A percentile compares a stretch with the other conserved stretches of the same genome.
Evolutionary conservation across 805 yeast genomes (phyloP).

Genomic region (Suhomyces xylopsoci): DNA sequence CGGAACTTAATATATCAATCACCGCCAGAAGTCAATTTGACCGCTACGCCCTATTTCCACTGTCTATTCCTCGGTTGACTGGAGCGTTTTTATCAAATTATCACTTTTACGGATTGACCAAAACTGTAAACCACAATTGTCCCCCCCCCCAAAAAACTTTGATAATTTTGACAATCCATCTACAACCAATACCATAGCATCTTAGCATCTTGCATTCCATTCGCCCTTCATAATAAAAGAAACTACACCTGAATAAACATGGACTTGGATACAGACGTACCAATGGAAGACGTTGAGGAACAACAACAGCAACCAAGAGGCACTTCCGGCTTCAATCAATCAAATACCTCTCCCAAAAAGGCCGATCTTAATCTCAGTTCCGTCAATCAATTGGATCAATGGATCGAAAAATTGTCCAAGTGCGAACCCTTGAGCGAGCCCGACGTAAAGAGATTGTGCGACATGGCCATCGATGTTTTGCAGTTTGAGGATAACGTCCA

Average conservation of each 20-base stretch:
- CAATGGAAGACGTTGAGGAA: constrained; percentile 75
- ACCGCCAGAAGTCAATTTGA: neutral
- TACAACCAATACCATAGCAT: neutral
- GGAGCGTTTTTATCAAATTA: neutral
- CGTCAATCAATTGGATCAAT: constrained; percentile 72
- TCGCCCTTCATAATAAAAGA: neutral
- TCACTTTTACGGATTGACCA: neutral
- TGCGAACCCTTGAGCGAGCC: constrained; percentile 82
- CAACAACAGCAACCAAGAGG: constrained; percentile 22
- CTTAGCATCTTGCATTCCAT: neutral
- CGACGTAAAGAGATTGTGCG: constrained; percentile 76
- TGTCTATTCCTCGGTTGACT: too few relatives aligned
- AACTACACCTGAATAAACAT: constrained; percentile 26
- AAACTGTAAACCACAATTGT: neutral
- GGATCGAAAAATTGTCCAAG: constrained; percentile 77
- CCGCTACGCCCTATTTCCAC: neutral
- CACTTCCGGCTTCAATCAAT: constrained; percentile 2
- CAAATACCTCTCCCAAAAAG: constrained; percentile 27
- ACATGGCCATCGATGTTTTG: constrained; percentile 87
- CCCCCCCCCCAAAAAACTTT: neutral
- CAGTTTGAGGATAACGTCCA: constrained; percentile 93
- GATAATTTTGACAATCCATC: neutral
- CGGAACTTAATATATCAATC: neutral
- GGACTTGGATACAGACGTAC: constrained; percentile 80
- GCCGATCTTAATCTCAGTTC: constrained; percentile 31